Base-by-base conservation (phyloP, 73 alveolate species). In the Paramecium pentaurelia region DNA sequence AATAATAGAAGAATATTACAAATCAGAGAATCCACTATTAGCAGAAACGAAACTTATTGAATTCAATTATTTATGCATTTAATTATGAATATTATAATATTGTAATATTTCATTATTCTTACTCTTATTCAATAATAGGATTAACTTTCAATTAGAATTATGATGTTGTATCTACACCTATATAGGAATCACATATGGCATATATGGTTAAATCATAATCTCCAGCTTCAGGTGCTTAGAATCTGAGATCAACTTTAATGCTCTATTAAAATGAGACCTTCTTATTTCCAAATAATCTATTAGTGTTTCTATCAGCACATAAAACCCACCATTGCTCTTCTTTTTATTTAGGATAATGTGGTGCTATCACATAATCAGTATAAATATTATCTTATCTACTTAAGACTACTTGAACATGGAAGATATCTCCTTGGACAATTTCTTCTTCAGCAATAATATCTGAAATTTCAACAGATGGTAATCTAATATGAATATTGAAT, bases 291-390 rank as follows among this genome's bases (percentile, higher is more conserved):
- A 77, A 83, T 10, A 89, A 47, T 30, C 86, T 71, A 89, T 89
- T 89, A 27, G 86, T 45, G 8, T 51, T 22, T 4, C 32, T 70
- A 89, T 89, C 94, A 27, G 94, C 94, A 73, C 86, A 58, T 58
- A 89, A 71, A 7, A 89, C 94, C 94, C 94, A 89, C 94, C 94
- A 89, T 73, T 71, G 51, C 28, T 89, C 94, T 71, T 89, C 94
- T 30, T 89, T 89, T 16, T 30, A 40, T 85, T 89, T 89, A 8
- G 94, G 94, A 89, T 89, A 89, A 49, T 70, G 59, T 6, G 94
- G 94, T 27, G 94, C 94, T 14, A 89, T 73, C 10, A 89, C 94
- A 89, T 60, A 89, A 71, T 89, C 94, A 22, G 92, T 89, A 18
- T 89, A 89, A 70, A 71, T 68, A 36, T 89, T 85, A 14, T 83